These are phyloP conservation scores for Chlorella sp. DNA, from an alignment of 139 green algal species.

Conservation along the genomic window DNA sequence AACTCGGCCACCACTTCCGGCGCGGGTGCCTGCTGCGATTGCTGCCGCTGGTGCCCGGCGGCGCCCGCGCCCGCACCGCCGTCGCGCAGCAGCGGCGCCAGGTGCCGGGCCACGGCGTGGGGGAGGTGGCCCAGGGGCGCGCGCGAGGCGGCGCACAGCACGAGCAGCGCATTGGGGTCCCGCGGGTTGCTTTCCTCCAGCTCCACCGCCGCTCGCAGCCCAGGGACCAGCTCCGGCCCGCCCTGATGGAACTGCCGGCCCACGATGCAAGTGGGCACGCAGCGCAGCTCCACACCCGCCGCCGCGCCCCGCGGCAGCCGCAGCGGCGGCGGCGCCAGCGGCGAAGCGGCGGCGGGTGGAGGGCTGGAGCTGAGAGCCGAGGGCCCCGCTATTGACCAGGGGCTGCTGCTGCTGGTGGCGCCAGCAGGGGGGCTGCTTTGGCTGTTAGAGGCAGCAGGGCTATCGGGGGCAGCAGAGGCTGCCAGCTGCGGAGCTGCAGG, in stretches of 20 bases:
- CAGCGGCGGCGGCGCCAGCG: neutral
- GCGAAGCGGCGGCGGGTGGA: no score
- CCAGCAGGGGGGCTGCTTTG: neutral
- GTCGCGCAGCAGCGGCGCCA: conserved; percentile 45
- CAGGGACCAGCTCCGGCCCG: neutral
- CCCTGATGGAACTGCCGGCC: conserved; percentile 21
- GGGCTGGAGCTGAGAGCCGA: no score
- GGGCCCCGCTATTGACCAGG: no score
- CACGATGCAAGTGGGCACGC: conserved; percentile 14
- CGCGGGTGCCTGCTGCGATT: no score
- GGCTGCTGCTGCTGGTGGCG: neutral
- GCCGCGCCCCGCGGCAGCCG: no score
- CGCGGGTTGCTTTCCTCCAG: conserved; percentile 26
- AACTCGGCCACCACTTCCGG: conserved; percentile 5
- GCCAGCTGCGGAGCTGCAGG: no score
- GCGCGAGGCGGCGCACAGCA: neutral
- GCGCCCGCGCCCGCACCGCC: no score
- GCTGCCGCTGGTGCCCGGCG: no score
- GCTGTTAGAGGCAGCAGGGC: neutral
- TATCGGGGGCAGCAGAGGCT: no score
- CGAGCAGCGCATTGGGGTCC: conserved; percentile 41
- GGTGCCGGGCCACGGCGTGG: conserved; percentile 33
- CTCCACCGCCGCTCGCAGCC: conserved; percentile 8
- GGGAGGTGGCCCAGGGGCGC: conserved; percentile 55
- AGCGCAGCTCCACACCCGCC: neutral